Evolutionary conservation across 1,284 basidiomycete species (phyloP).

Genomic region (Cryptococcus neoformans): DNA sequence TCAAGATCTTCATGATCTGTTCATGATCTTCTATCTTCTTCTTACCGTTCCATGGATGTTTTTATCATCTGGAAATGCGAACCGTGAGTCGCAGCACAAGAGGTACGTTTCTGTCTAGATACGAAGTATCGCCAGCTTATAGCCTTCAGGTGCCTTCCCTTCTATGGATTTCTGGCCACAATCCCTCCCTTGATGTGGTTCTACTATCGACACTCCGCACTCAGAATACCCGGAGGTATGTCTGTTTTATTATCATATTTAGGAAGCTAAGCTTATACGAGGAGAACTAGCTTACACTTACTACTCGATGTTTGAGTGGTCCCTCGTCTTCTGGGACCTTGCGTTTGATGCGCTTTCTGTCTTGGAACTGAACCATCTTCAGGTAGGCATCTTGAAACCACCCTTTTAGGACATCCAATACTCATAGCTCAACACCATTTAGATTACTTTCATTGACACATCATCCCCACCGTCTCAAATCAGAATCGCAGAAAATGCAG

Average conservation of each 20-base stretch:
- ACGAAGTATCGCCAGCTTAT: neutral
- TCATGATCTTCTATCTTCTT: conserved; percentile 82
- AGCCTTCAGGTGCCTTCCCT: conserved; percentile 6
- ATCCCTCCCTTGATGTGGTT: conserved; percentile 76
- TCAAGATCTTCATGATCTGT: conserved; percentile 72
- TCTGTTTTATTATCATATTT: neutral
- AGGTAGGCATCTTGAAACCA: conserved; percentile 22
- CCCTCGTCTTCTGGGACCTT: conserved; percentile 73
- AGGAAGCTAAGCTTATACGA: conserved; percentile 3
- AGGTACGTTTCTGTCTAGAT: conserved; percentile 51
- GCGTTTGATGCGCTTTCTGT: conserved; percentile 68
- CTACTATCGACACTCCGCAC: conserved; percentile 78
- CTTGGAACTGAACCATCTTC: conserved; percentile 57
- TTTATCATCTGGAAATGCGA: conserved; percentile 56
- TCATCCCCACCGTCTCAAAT: neutral
- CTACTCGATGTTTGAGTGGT: conserved; percentile 86
- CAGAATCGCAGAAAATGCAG: too few species aligned
- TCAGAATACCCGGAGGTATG: conserved; percentile 71
- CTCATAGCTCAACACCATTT: conserved; percentile 2
- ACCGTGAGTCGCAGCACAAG: conserved; percentile 41
- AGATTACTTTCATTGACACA: conserved; percentile 26
- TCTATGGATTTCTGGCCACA: conserved; percentile 59
- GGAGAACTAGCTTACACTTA: conserved; percentile 66
- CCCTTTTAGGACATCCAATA: neutral
- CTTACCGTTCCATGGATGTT: conserved; percentile 86